Percentiles rank a stretch among this genome's conserved stretches.
These are phyloP conservation scores for Aspergillus affinis DNA, from an alignment of 495 filamentous ascomycete species.

Conservation along the genomic window DNA sequence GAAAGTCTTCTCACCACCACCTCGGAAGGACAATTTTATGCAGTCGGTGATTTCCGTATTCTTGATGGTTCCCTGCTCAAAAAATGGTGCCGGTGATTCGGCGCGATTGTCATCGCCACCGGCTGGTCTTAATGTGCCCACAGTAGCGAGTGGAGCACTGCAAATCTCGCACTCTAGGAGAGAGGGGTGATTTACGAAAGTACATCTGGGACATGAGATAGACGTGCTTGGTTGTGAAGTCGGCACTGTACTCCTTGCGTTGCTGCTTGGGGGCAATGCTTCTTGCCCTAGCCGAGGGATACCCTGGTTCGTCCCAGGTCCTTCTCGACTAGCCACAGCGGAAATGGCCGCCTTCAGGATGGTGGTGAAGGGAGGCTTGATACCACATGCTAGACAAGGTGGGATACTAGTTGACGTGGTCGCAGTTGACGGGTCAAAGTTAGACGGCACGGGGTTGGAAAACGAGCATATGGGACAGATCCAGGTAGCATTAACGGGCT, in stretches of 20 bases:
- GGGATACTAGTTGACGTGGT: conserved; percentile 73
- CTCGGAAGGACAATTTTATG: conserved; percentile 89
- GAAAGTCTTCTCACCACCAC: conserved; percentile 86
- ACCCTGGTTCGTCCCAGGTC: conserved; percentile 22
- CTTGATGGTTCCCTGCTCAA: conserved; percentile 36
- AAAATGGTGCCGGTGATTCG: conserved; percentile 77
- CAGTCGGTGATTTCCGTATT: conserved; percentile 64
- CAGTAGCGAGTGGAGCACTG: conserved; percentile 63
- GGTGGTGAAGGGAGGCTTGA: conserved; percentile 80
- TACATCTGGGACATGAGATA: conserved; percentile 80
- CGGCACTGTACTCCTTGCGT: conserved; percentile 4
- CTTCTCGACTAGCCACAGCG: conserved; percentile 57
- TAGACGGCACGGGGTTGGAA: conserved; percentile 91
- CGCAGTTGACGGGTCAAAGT: conserved; percentile 81
- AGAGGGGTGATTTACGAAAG: conserved; percentile 90
- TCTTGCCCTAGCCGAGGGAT: conserved; percentile 17
- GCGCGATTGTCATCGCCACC: conserved; percentile 43
- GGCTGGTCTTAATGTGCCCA: conserved; percentile 12
- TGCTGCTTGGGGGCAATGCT: conserved; percentile 9
- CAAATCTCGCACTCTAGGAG: conserved; percentile 88
- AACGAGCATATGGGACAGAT: conserved; percentile 96
- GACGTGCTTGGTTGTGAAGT: conserved; percentile 11
- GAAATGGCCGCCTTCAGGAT: conserved; percentile 82
- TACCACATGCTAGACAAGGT: conserved; percentile 89
- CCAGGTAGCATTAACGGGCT: conserved; percentile 73